Evolutionary conservation across 495 filamentous ascomycete genomes (phyloP), one percentile per base, ranked within the genome.

Genomic region (Penicillium odoratum): DNA sequence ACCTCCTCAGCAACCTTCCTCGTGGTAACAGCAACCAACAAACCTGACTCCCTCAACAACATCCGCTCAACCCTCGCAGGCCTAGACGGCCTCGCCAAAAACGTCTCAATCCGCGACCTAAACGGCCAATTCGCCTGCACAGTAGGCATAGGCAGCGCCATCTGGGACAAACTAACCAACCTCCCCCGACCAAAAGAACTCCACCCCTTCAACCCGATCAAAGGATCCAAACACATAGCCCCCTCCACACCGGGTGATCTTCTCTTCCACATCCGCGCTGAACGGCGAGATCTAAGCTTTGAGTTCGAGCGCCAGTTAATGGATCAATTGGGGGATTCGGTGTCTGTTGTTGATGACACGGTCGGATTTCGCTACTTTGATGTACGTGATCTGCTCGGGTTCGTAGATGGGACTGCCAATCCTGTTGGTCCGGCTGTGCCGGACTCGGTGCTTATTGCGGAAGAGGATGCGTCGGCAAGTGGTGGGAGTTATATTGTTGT

Each of bases 351-450:
- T 4, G 82, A 85, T 50, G 79, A 78, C 52, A 85, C 82, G 2
- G 68, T 68, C 26, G 82, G 82, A 0, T 85, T 85, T 64, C 81
- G 82, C 15, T 84, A 85, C 63, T 85, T 85, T 33, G 82, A 84
- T 51, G 74, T 79, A 1, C 80, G 82, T 15, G 82, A 85, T 60
- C 77, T 85, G 0, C 74, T 85, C 1, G 82, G 82, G 1, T 85
- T 85, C 51, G 81, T 85, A 6, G 82, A 85, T 38, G 81, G 82
- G 2, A 85, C 81, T 0, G 82, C 82, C 4, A 85, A 85, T 50
- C 82, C 82, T 1, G 75, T 83, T 16, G 81, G 81, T 0, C 68
- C 71, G 3, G 74, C 70, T 0, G 75, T 83, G 5, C 73, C 73
- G 0, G 56, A 63, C 7, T 72, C 81, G 3, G 60, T 81, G 21